Evolutionary conservation across 1,284 basidiomycete genomes (phyloP), one percentile per base, ranked within the genome.

Genomic region (Schizophyllum amplum): DNA sequence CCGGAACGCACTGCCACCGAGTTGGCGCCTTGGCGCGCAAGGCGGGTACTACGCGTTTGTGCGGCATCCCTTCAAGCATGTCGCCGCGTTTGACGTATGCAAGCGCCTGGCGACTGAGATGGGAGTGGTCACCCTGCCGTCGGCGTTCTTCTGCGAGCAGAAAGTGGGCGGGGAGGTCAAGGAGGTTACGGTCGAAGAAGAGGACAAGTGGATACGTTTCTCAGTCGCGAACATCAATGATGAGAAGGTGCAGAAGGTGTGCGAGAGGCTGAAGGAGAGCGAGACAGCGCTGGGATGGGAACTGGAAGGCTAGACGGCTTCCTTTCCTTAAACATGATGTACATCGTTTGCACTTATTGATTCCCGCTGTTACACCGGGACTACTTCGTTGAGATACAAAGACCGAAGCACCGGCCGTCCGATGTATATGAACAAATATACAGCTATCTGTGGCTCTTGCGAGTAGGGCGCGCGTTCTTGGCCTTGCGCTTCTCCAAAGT

Each of bases 161-260:
- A 71, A 72, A 33, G 27, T 51, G 61, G 57, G 20, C 55, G 54
- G 13, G 66, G 59, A 26, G 62, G 60, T 20, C 62, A 65, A 24
- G 62, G 59, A 24, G 66, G 68, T 24, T 61, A 67, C 33, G 61
- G 47, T 66, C 54, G 59, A 68, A 51, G 74, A 79, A 22, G 70
- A 72, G 60, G 73, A 79, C 17, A 69, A 78, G 53, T 92, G 85
- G 84, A 73, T 92, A 15, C 74, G 90, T 60, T 89, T 92, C 67
- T 88, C 88, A 5, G 85, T 93, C 4, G 88, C 90, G n/a, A 94
- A 92, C 67, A 82, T 92, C 20, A 75, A 77, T 47, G 84, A 89
- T 55, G 80, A 81, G 46, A 77, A 80, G 61, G 77, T 92, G 0
- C 64, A 69, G 59, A 67, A 71, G 52, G 83, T 87, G 0, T 89